Evolutionary conservation across 179 eudicot genomes (phyloP).

Genomic region (Camellia oleifera): DNA sequence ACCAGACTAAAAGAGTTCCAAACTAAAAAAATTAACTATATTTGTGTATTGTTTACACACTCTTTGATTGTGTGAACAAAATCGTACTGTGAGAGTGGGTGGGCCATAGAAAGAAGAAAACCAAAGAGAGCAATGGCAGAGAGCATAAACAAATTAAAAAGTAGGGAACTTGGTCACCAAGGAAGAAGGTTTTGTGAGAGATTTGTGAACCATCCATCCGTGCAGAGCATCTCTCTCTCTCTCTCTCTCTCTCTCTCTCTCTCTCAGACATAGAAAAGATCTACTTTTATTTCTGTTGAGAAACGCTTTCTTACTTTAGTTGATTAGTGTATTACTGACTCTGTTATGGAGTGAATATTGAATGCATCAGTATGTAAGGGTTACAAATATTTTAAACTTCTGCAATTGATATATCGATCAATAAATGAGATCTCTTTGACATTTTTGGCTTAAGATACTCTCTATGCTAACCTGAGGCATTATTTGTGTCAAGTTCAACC

Average conservation of each 20-base stretch:
- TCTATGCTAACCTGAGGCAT: no score
- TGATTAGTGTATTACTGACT: neutral
- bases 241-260: neutral
- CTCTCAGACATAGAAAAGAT: neutral
- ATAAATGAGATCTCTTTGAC: no score
- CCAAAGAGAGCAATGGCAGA: neutral
- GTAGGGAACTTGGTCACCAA: neutral
- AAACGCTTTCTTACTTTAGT: neutral
- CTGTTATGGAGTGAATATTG: neutral
- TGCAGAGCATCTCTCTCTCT: neutral
- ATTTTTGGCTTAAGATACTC: no score
- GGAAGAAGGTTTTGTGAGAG: neutral
- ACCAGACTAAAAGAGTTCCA: no score
- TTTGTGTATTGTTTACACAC: no score
- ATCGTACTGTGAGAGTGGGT: neutral
- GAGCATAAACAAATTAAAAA: neutral
- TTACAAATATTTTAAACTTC: no score
- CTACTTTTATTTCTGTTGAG: slow-evolving; percentile 4
- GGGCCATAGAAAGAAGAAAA: neutral
- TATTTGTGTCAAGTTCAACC: no score
- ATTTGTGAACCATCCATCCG: slow-evolving; percentile 11
- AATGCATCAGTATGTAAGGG: no score
- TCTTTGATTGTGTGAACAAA: no score
- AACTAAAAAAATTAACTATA: no score
- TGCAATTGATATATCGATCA: no score